Evolutionary conservation across 2,329 filamentous ascomycete genomes (phyloP).

Genomic region (Karstenula rhodostoma): DNA sequence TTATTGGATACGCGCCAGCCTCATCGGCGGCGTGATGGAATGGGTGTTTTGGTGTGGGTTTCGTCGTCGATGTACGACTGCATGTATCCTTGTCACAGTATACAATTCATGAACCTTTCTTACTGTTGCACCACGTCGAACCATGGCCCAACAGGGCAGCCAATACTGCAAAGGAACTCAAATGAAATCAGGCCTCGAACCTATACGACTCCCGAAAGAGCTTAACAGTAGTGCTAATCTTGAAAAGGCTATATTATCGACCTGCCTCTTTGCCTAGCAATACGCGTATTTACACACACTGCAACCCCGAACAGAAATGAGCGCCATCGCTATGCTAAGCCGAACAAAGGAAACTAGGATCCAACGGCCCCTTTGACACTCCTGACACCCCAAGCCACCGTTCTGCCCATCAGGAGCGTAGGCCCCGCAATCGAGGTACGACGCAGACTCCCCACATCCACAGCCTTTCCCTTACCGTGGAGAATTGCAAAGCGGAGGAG

Average conservation of each 20-base stretch:
- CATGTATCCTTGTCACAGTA: slow-evolving; percentile 5
- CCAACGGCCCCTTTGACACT: slow-evolving; percentile 6
- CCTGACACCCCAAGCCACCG: slow-evolving; percentile 15
- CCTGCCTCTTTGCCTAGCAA: background rate
- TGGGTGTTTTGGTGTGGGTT: slow-evolving; percentile 1
- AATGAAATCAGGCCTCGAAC: background rate
- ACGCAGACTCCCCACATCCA: slow-evolving; percentile 12
- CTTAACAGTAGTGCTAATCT: background rate
- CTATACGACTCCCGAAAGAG: too few relatives aligned
- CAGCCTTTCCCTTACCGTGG: slow-evolving; percentile 32
- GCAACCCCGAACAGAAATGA: background rate
- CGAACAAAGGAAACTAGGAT: background rate
- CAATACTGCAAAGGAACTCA: background rate
- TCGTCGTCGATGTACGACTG: background rate
- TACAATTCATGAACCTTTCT: slow-evolving; percentile 4
- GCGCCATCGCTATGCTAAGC: slow-evolving; percentile 11
- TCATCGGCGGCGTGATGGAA: slow-evolving; percentile 3
- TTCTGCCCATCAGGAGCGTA: slow-evolving; percentile 15
- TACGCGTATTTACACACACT: background rate
- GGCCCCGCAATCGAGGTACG: slow-evolving; percentile 15
- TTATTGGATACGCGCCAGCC: slow-evolving; percentile 1
- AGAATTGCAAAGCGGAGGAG: slow-evolving; percentile 73
- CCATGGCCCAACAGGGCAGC: background rate
- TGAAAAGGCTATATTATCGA: background rate
- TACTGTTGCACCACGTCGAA: background rate